Evolutionary conservation across 495 filamentous ascomycete genomes (phyloP), one percentile per base, ranked within the genome.

Genomic region (Aspergillus bridgeri): DNA sequence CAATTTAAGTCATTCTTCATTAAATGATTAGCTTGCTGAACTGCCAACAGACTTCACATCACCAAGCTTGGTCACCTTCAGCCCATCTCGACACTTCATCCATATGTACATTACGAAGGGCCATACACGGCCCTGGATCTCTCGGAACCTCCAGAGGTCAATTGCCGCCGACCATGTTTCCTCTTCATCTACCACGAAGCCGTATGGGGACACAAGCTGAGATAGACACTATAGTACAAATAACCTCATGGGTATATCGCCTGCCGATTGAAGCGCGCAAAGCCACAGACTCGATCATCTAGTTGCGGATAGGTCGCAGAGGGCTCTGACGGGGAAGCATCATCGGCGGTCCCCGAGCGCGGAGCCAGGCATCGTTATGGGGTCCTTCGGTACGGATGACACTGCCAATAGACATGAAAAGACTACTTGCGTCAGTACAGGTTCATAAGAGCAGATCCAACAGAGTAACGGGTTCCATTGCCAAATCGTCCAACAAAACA

Each of bases 341-440:
- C 61, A 79, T 75, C 7, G 76, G 75, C 53, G 74, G 74, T 29
- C 74, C 74, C 5, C 72, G 70, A 50, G 75, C 75, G 27, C 76
- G 76, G 56, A 75, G 73, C 74, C 75, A 79, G 61, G 74, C 73
- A 62, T 79, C 75, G 65, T 76, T 75, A 60, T 71, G 64, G 47
- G 75, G 75, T 54, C 83, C 83, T 63, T 96, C 92, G 18, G 91
- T 89, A 68, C 94, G 88, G 65, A 98, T 97, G 19, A 93, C 91
- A 62, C 89, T 96, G 59, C 94, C 94, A 65, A 98, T 96, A 42
- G 89, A 92, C 94, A 98, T 98, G 82, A 98, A 98, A 74, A 97
- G 96, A 20, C 94, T 98, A 53, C 48, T 21, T 15, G 33, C 2
- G 33, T 38, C 48, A 20, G 23, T n/a, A 49, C 25, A 25, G 7